Percentiles rank a stretch among this genome's conserved stretches.
Evolutionary conservation across 179 eudicot genomes (phyloP).

Genomic region (Silene noctiflora): DNA sequence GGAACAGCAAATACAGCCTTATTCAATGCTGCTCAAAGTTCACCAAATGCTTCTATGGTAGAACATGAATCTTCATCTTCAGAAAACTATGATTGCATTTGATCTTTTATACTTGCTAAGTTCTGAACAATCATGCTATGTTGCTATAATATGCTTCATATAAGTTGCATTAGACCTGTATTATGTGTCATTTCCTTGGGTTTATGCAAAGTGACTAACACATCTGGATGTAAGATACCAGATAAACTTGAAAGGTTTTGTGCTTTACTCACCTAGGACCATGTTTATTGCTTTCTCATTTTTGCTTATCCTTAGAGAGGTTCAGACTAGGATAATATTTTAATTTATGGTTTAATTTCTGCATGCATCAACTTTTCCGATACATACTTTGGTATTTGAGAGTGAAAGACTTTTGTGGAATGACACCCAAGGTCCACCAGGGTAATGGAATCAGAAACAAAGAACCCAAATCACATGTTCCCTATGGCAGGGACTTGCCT

Average conservation of each 20-base stretch:
- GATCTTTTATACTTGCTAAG: not conserved
- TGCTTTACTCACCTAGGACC: constrained; percentile 8
- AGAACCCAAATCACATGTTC: not conserved
- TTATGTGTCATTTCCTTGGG: not conserved
- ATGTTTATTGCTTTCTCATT: not conserved
- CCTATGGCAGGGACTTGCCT: not conserved
- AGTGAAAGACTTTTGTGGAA: not conserved
- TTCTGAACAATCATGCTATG: constrained; percentile 20
- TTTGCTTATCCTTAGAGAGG: not conserved
- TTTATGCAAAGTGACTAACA: not conserved
- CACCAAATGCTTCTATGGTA: constrained; percentile 85
- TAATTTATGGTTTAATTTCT: not conserved
- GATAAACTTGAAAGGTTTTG: not conserved
- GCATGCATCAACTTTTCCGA: not conserved
- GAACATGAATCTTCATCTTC: constrained; percentile 21
- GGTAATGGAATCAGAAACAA: not conserved
- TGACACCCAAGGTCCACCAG: not conserved
- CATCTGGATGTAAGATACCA: constrained; percentile 12
- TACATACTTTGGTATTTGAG: not conserved
- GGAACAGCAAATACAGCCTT: constrained; percentile 82
- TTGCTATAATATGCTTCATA: constrained; percentile 14
- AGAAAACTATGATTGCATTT: constrained; percentile 17
- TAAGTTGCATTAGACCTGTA: constrained; percentile 13
- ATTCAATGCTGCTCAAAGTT: constrained; percentile 78
- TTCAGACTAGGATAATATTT: not conserved